phyloP scores from a whole-genome alignment of 345 rosid genomes.

The Gossypium australe region DNA sequence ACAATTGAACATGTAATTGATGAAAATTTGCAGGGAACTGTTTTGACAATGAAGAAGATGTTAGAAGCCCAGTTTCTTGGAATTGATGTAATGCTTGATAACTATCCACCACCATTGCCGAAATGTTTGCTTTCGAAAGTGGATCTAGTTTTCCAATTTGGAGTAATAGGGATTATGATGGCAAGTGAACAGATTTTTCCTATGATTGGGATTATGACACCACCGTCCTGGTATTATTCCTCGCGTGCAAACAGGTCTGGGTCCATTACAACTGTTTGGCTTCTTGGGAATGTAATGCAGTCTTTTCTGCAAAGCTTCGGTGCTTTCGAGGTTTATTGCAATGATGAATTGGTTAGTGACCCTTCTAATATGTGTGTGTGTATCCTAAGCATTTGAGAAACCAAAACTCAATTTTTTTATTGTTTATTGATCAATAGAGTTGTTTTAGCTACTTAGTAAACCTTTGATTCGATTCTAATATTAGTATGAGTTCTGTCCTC shows the following conservation, averaged over 20 bases:
- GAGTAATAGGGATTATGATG: constrained; percentile 58
- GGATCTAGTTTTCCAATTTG: constrained; percentile 65
- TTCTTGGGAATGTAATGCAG: constrained; percentile 40
- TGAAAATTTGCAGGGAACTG: constrained; percentile 44
- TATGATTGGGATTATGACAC: constrained; percentile 53
- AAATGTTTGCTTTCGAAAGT: constrained; percentile 56
- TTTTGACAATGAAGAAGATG: constrained; percentile 74
- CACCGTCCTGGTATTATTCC: constrained; percentile 66
- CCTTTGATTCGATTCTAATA: not conserved
- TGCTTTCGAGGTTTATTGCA: constrained; percentile 75
- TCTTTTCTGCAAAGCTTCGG: constrained; percentile 79
- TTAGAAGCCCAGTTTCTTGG: constrained; percentile 70
- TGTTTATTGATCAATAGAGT: not conserved
- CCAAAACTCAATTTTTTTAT: not conserved
- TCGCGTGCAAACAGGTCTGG: constrained; percentile 76
- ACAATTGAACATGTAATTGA: not conserved
- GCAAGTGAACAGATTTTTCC: constrained; percentile 79
- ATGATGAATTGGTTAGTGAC: constrained; percentile 55
- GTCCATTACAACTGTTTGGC: constrained; percentile 80
- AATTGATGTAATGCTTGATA: constrained; percentile 64
- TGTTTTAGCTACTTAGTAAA: not conserved
- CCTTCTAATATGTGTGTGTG: not conserved
- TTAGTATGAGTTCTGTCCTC: not conserved
- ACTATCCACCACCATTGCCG: constrained; percentile 69
- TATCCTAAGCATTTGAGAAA: not conserved